Percentiles rank a stretch among this genome's conserved stretches.
phyloP scores from a whole-genome alignment of 1,284 basidiomycete genomes.

The Neonothopanus nambi region DNA sequence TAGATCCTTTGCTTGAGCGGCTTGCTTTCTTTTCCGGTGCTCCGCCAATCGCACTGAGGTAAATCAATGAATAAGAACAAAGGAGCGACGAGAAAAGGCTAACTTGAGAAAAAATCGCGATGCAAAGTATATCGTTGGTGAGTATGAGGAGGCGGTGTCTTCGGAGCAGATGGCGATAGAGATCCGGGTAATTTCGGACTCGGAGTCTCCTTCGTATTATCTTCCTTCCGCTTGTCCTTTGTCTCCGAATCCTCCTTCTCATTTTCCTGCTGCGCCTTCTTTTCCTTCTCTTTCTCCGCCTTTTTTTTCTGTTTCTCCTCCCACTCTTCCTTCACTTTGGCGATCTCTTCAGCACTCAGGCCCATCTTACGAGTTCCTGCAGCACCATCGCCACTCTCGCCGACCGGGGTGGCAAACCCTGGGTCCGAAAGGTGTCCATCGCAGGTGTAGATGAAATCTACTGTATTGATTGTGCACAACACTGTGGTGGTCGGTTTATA shows the following conservation, averaged over 20 bases:
- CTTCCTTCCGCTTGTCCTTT: conserved; percentile 26
- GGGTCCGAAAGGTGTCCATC: conserved; percentile 65
- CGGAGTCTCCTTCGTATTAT: conserved; percentile 24
- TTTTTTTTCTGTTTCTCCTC: conserved; percentile 70
- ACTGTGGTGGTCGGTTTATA: conserved; percentile 72
- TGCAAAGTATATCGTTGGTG: conserved; percentile 62
- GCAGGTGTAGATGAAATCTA: conserved; percentile 79
- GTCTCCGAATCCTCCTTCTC: conserved; percentile 29
- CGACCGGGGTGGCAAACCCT: conserved; percentile 65
- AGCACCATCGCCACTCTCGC: conserved; percentile 42
- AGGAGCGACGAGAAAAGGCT: conserved; percentile 16
- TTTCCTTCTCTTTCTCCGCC: conserved; percentile 51
- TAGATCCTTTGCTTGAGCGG: conserved; percentile 55
- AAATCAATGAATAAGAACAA: not conserved
- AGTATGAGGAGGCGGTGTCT: conserved; percentile 30
- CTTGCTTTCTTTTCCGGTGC: conserved; percentile 56
- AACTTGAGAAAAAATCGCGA: conserved; percentile 60
- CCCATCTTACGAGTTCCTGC: conserved; percentile 41
- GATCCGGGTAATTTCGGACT: conserved; percentile 21
- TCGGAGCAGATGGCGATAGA: conserved; percentile 30
- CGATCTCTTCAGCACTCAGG: conserved; percentile 67
- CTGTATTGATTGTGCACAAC: conserved; percentile 69
- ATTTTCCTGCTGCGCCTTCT: conserved; percentile 43
- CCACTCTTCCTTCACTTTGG: conserved; percentile 75
- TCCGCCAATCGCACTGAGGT: conserved; percentile 52